Percentiles rank a stretch among this genome's conserved stretches.
These are phyloP conservation scores for Cucurbita moschata DNA, from an alignment of 306 rosid genomes.

Conservation along the genomic window DNA sequence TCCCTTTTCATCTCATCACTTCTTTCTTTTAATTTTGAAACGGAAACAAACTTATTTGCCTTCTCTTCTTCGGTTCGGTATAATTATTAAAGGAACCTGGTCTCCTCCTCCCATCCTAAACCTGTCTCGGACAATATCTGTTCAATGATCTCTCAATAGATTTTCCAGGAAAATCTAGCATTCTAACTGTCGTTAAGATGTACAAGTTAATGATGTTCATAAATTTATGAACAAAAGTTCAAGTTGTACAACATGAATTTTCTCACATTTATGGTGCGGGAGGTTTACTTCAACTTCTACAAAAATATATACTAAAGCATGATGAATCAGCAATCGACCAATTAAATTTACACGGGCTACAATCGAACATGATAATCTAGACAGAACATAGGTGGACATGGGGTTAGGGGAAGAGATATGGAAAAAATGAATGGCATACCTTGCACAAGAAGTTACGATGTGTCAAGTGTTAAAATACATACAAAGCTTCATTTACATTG, in stretches of 20 bases:
- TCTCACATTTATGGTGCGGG: neutral
- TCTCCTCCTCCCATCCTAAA: neutral
- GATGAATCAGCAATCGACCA: neutral
- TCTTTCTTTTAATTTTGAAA: neutral
- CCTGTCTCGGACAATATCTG: neutral
- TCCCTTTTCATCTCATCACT: neutral
- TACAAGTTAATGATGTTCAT: neutral
- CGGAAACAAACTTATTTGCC: neutral
- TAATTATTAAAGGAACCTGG: neutral
- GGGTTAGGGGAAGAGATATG: neutral
- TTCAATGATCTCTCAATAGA: neutral
- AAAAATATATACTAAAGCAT: neutral
- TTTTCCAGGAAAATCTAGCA: neutral
- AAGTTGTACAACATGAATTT: neutral
- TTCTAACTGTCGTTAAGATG: neutral
- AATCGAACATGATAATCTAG: neutral
- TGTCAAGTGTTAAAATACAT: slow-evolving; percentile 5
- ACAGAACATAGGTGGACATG: neutral
- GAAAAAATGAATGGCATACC: slow-evolving; percentile 3
- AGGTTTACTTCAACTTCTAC: neutral
- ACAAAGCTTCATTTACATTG: slow-evolving; percentile 27
- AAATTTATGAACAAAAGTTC: neutral
- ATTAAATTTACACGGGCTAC: neutral
- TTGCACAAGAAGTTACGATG: neutral
- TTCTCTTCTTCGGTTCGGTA: neutral